These are phyloP conservation scores for Psilocybe cyanescens DNA, from an alignment of 768 basidiomycete genomes.

Conservation along the genomic window DNA sequence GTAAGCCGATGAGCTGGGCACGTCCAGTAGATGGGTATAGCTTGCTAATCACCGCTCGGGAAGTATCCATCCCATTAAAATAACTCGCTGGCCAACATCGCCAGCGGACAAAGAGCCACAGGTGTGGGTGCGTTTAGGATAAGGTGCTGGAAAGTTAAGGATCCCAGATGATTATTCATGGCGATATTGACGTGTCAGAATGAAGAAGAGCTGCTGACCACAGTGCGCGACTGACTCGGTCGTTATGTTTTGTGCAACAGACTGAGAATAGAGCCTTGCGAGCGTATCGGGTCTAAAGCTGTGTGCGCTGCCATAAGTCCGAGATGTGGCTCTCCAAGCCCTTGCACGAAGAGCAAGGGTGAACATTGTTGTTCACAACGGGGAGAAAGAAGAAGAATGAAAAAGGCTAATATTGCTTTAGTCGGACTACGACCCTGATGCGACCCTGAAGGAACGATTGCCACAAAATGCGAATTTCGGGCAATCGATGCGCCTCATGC, in stretches of 20 bases:
- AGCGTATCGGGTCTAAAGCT: constrained; percentile 22
- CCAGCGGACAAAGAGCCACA: constrained; percentile 59
- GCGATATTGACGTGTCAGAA: constrained; percentile 11
- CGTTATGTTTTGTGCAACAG: background rate
- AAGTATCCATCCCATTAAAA: constrained; percentile 83
- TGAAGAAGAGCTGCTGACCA: constrained; percentile 35
- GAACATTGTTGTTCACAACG: constrained; percentile 12
- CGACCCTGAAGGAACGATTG: constrained; percentile 13
- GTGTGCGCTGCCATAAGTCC: constrained; percentile 7
- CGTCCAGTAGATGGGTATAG: constrained; percentile 32
- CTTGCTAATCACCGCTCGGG: constrained; percentile 70
- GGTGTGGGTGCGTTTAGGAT: constrained; percentile 61
- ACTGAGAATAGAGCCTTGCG: constrained; percentile 19
- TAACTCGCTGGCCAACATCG: constrained; percentile 61
- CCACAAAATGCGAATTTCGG: background rate
- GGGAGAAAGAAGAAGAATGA: constrained; percentile 14
- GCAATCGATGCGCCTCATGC: background rate
- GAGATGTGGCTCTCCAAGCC: background rate
- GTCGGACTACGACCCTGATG: constrained; percentile 12
- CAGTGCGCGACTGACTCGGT: constrained; percentile 29
- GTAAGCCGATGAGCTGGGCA: constrained; percentile 35
- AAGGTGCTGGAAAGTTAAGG: constrained; percentile 49
- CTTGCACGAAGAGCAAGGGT: background rate
- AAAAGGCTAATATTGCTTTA: constrained; percentile 20
- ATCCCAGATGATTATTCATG: constrained; percentile 17